phyloP scores from a whole-genome alignment of 139 green algal genomes.

The Micractinium conductrix region DNA sequence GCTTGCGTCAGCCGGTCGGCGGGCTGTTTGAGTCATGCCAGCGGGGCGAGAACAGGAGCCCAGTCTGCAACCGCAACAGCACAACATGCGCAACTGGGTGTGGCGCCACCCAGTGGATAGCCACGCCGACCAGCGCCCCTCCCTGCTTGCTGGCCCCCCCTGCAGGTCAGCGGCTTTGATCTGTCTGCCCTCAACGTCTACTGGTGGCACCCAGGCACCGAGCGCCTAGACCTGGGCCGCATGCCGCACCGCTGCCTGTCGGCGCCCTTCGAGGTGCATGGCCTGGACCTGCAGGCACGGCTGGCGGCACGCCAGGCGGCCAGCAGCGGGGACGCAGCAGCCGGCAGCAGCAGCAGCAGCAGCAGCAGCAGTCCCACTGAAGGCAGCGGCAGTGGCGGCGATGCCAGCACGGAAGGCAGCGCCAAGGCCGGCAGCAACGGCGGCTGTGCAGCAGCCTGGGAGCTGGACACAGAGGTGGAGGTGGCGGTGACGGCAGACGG shows the following conservation, averaged over 20 bases:
- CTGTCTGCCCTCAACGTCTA: constrained; percentile 70
- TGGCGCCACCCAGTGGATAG: too few species aligned
- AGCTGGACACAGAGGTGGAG: constrained; percentile 45
- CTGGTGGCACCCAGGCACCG: constrained; percentile 70
- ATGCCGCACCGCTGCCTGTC: constrained; percentile 51
- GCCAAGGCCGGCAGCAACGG: neutral
- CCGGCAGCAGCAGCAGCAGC: neutral
- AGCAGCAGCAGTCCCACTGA: neutral
- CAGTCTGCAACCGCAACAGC: too few species aligned
- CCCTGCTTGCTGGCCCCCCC: too few species aligned
- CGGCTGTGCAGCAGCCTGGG: constrained; percentile 25
- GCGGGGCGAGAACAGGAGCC: too few species aligned
- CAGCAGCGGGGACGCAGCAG: neutral
- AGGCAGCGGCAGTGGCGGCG: neutral
- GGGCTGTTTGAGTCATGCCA: too few species aligned
- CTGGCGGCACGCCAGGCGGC: neutral
- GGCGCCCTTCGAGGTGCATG: constrained; percentile 49
- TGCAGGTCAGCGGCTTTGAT: constrained; percentile 74
- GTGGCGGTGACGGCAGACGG: constrained; percentile 41
- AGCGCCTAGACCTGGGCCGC: constrained; percentile 54
- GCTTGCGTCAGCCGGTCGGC: too few species aligned
- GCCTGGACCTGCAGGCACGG: constrained; percentile 66
- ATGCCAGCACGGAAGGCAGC: neutral
- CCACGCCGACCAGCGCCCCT: too few species aligned
- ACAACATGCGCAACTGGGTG: too few species aligned